Evolutionary conservation across 805 yeast species (phyloP), one percentile per base, ranked within the genome.

Genomic region (Torulaspora microellipsoides): DNA sequence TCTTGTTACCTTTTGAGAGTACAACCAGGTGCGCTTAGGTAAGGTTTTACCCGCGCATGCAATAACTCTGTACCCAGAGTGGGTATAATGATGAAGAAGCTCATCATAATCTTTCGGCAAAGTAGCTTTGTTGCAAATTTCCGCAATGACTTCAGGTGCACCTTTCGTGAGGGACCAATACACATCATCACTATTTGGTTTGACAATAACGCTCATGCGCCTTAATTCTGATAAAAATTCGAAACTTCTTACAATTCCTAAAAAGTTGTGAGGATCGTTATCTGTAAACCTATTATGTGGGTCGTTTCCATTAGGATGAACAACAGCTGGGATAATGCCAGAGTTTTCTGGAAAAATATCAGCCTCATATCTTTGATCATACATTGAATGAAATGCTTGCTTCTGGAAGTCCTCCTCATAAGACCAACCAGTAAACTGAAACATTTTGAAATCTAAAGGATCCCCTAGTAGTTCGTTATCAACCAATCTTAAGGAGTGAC

Each of bases 361-460:
- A 2, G 62, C 68, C 36, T 68, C 68, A 40, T 63, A 64, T 35
- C 72, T 63, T 44, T 58, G 67, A 25, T 69, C 72, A 48, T 64
- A 65, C 34, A 63, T 48, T 1, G 71, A 66, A 39, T 57, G 60
- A 30, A 60, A 60, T 17, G 59, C 55, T 31, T 68, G 70, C 25
- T 68, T 67, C 29, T 59, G 69, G 31, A 74, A 77, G 42, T 83
- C 84, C 59, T 91, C 98, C 15, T 76, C 75, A 51, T 82, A 78
- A 8, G 72, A 65, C 90, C 96, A 88, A 2, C 73, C 71, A 0
- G 95, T 83, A 61, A 90, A 93, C 53, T 83, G 85, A 68, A 93
- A 93, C 96, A 95, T 93, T 58, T 90, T 90, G 32, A 70, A 72
- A 64, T 93, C 99, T 36, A 93, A 67, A 0, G 99, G 99, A 66